Conservation (phyloP, 768 basidiomycete species). For the Amanita pallidorosea region DNA sequence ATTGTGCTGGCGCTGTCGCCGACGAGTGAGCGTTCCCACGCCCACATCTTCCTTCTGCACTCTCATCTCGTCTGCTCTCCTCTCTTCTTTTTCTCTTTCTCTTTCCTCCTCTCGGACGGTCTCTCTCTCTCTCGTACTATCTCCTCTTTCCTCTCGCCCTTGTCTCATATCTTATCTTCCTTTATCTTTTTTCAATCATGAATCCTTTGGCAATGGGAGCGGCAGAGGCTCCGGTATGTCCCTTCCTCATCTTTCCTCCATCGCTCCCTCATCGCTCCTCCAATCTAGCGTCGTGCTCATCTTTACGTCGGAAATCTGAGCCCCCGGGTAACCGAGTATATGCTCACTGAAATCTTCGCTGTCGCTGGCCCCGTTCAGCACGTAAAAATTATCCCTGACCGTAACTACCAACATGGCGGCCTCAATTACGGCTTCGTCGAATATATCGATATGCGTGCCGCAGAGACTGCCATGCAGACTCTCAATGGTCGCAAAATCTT, state of each 20-base stretch:
- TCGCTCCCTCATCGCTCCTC: conserved; percentile 10
- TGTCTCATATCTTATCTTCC: conserved; percentile 20
- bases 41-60: conserved; percentile 30
- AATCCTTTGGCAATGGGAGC: conserved; percentile 67
- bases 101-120: conserved; percentile 46
- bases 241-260: conserved; percentile 12
- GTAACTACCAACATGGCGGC: conserved; percentile 98
- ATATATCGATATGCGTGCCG: conserved; percentile 97
- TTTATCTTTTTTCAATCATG: conserved; percentile 54
- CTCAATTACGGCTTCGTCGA: conserved; percentile 99
- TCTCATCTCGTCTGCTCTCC: conserved; percentile 39
- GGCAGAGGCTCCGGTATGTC: conserved; percentile 71
- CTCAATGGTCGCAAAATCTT: conserved; percentile 99
- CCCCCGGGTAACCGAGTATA: conserved; percentile 97
- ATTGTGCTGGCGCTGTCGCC: no score
- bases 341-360: conserved; percentile 96
- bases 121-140: conserved; percentile 41
- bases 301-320: conserved; percentile 98
- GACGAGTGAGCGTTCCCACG: conserved; percentile 16
- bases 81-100: conserved; percentile 31
- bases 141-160: conserved; percentile 33
- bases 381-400: conserved; percentile 99
- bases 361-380: conserved; percentile 96
- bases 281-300: conserved; percentile 76
- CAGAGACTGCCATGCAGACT: conserved; percentile 97